Evolutionary conservation across 2,329 filamentous ascomycete species (phyloP).

Genomic region (Orbilia quercus): DNA sequence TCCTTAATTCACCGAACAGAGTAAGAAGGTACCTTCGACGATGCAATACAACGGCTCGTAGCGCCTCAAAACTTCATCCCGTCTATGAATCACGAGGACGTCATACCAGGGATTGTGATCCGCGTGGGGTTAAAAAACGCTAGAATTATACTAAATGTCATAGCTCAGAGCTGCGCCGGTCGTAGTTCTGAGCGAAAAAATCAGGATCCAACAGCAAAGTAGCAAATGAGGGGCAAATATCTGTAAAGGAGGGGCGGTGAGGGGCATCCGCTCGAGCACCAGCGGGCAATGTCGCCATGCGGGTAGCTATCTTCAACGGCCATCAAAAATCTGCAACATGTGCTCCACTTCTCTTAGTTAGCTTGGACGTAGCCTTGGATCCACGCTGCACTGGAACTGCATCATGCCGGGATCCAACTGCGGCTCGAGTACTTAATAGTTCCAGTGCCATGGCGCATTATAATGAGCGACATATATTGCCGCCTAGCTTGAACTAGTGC

Average conservation of each 20-base stretch:
- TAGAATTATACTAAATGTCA: conserved; percentile 1
- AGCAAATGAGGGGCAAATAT: not conserved
- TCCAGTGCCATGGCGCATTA: not conserved
- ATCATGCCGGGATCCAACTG: not conserved
- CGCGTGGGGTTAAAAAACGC: conserved; percentile 25
- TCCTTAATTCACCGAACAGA: conserved; percentile 4
- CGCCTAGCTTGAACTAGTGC: not conserved
- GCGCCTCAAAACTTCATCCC: conserved; percentile 28
- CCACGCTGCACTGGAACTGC: not conserved
- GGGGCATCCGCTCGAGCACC: conserved; percentile 8
- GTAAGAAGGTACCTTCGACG: conserved; percentile 12
- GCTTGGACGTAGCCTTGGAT: too few species aligned
- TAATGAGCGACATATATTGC: not conserved
- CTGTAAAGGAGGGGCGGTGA: conserved; percentile 1
- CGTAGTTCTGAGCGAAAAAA: not conserved
- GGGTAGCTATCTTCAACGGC: conserved; percentile 2
- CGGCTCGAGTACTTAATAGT: not conserved
- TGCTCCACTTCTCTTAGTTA: not conserved
- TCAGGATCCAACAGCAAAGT: conserved; percentile 3
- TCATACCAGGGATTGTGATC: conserved; percentile 17
- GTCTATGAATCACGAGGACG: conserved; percentile 41
- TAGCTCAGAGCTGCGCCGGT: conserved; percentile 7
- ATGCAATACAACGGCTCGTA: conserved; percentile 32
- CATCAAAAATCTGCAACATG: too few species aligned
- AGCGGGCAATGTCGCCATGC: conserved; percentile 37